These are phyloP conservation scores for Ligustrum vulgare DNA, from an alignment of 257 asterid species.

Conservation along the genomic window DNA sequence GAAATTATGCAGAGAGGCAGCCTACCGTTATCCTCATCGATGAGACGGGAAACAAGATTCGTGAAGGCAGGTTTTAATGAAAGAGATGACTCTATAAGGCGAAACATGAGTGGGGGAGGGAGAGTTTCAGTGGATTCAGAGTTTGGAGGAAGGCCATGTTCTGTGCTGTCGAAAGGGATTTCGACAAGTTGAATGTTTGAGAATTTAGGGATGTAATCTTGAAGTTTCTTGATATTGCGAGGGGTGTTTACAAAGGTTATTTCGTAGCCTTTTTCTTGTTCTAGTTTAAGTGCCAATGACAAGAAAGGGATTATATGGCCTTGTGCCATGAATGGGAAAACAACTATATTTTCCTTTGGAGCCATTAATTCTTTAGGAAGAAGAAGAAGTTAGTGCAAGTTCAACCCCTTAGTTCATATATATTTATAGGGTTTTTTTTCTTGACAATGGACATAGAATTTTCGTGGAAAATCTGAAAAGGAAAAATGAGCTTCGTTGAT, in stretches of 20 bases:
- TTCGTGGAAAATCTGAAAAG: too few relatives aligned
- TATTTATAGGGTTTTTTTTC: too few relatives aligned
- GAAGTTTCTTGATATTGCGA: neutral
- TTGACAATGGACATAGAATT: too few relatives aligned
- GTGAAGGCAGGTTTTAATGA: slow-evolving; percentile 33
- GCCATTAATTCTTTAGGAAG: too few relatives aligned
- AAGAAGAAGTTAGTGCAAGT: too few relatives aligned
- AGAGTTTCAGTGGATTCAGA: slow-evolving; percentile 28
- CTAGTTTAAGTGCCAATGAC: slow-evolving; percentile 20
- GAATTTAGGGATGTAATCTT: neutral
- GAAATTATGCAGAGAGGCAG: slow-evolving; percentile 35
- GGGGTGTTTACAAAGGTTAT: slow-evolving; percentile 34
- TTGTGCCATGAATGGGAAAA: slow-evolving; percentile 35
- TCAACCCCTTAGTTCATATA: too few relatives aligned
- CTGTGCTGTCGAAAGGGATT: neutral
- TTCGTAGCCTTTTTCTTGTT: slow-evolving; percentile 4
- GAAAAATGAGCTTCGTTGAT: too few relatives aligned
- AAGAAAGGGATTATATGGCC: slow-evolving; percentile 32
- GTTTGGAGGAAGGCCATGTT: slow-evolving; percentile 28
- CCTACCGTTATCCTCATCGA: neutral
- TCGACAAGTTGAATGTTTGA: neutral
- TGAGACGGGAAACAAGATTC: slow-evolving; percentile 18
- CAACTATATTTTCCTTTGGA: slow-evolving; percentile 17
- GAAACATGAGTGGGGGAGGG: slow-evolving; percentile 8
- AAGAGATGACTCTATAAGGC: slow-evolving; percentile 18